Evolutionary conservation across 2,329 filamentous ascomycete genomes (phyloP).

Genomic region (Metarhizium guizhouense): DNA sequence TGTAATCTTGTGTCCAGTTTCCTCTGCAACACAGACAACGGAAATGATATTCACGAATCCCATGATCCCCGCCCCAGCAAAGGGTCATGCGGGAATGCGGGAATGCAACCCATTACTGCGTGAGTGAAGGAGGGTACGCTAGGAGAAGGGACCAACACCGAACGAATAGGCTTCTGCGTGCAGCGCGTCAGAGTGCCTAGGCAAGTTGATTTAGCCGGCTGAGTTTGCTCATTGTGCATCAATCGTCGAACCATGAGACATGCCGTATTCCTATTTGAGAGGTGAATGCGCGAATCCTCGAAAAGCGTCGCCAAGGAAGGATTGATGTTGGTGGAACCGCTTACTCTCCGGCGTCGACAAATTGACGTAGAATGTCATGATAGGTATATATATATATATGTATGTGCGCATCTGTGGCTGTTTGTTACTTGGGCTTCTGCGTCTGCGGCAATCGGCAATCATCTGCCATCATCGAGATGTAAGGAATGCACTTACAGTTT

Average conservation of each 20-base stretch:
- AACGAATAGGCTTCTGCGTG: slow-evolving; percentile 3
- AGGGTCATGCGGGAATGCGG: neutral
- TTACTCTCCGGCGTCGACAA: neutral
- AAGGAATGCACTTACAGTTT: neutral
- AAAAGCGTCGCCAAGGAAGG: neutral
- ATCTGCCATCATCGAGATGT: neutral
- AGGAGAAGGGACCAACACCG: neutral
- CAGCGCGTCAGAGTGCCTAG: slow-evolving; percentile 1
- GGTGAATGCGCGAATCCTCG: neutral
- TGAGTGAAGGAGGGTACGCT: neutral
- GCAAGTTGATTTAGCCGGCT: neutral
- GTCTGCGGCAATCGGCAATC: neutral
- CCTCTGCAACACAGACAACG: neutral
- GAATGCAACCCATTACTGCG: neutral
- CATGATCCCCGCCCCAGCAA: neutral
- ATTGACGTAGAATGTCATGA: neutral
- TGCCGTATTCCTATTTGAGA: neutral
- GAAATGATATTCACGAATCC: neutral
- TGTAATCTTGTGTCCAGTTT: neutral
- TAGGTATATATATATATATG: neutral
- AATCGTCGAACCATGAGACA: neutral
- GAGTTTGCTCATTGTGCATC: slow-evolving; percentile 6
- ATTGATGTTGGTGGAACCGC: neutral
- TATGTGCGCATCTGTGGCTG: neutral
- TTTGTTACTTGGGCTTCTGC: neutral